Conservation (phyloP, 2,329 filamentous ascomycete species). For the Penicillium aurantiogriseum region DNA sequence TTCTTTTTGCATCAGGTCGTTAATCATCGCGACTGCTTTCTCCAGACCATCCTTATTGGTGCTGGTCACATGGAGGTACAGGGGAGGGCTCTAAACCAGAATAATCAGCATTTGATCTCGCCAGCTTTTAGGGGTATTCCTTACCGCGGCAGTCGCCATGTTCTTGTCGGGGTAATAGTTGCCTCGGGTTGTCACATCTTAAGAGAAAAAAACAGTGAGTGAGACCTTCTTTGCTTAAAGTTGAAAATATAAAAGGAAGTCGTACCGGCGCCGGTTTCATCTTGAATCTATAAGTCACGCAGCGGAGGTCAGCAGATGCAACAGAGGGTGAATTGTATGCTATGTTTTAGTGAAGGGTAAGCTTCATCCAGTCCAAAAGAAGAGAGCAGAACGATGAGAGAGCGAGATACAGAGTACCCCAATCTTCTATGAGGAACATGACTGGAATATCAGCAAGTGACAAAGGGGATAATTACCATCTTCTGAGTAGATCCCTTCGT, state of each 20-base stretch:
- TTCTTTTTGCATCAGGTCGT: conserved; percentile 95
- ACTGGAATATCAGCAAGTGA: conserved; percentile 64
- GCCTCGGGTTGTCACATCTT: conserved; percentile 99
- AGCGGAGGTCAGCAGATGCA: conserved; percentile 90
- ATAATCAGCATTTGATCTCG: neutral
- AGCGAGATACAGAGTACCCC: conserved; percentile 34
- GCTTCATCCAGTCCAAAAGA: conserved; percentile 61
- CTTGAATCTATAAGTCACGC: conserved; percentile 96
- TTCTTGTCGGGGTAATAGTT: conserved; percentile 96
- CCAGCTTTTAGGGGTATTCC: conserved; percentile 34
- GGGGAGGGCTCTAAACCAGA: conserved; percentile 71
- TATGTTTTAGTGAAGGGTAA: conserved; percentile 64
- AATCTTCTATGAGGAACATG: conserved; percentile 38
- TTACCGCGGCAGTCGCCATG: conserved; percentile 90
- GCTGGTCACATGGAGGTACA: conserved; percentile 94
- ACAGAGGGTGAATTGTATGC: conserved; percentile 63
- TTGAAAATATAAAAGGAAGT: conserved; percentile 48
- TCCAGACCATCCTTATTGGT: conserved; percentile 90
- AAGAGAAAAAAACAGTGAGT: conserved; percentile 48
- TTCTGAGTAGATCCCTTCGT: conserved; percentile 97
- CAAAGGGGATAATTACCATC: conserved; percentile 91
- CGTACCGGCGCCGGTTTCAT: conserved; percentile 99
- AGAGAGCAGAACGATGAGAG: conserved; percentile 28
- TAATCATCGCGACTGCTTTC: conserved; percentile 78
- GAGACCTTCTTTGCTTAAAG: conserved; percentile 56